phyloP scores from a whole-genome alignment of 257 asterid species.

The Nicotiana paniculata region DNA sequence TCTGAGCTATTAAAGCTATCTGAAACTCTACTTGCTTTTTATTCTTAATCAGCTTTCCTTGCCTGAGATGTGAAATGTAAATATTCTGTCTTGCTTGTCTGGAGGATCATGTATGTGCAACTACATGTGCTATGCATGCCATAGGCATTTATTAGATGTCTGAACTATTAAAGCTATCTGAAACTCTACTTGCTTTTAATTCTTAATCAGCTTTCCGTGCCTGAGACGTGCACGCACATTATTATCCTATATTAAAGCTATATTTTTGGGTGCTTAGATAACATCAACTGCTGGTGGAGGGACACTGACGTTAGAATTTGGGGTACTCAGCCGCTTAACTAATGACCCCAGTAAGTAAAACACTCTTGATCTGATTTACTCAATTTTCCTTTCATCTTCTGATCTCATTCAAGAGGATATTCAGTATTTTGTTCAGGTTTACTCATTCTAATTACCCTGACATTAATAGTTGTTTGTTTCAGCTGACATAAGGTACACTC shows the following conservation, averaged over 20 bases:
- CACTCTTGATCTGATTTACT: background rate
- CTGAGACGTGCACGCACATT: constrained; percentile 1
- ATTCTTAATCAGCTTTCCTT: background rate
- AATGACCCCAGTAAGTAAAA: constrained; percentile 67
- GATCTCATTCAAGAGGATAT: background rate
- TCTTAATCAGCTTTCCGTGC: background rate
- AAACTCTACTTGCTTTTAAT: background rate
- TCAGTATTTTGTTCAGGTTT: background rate
- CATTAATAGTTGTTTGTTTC: background rate
- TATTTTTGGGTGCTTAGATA: constrained; percentile 45
- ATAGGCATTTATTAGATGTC: background rate
- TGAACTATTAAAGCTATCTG: background rate
- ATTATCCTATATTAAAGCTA: background rate
- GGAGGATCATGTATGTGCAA: constrained; percentile 4
- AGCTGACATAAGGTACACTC: background rate
- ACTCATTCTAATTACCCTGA: background rate
- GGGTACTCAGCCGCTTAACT: constrained; percentile 93
- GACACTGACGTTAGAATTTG: constrained; percentile 91
- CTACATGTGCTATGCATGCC: background rate
- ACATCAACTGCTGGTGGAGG: constrained; percentile 99
- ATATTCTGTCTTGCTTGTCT: background rate
- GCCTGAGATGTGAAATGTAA: background rate
- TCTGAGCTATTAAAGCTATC: background rate
- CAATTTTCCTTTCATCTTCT: background rate
- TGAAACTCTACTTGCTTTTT: background rate